Percentiles rank a stretch among this genome's conserved stretches.
phyloP scores from a whole-genome alignment of 768 basidiomycete species.

The Sporobolomyces roseus region DNA sequence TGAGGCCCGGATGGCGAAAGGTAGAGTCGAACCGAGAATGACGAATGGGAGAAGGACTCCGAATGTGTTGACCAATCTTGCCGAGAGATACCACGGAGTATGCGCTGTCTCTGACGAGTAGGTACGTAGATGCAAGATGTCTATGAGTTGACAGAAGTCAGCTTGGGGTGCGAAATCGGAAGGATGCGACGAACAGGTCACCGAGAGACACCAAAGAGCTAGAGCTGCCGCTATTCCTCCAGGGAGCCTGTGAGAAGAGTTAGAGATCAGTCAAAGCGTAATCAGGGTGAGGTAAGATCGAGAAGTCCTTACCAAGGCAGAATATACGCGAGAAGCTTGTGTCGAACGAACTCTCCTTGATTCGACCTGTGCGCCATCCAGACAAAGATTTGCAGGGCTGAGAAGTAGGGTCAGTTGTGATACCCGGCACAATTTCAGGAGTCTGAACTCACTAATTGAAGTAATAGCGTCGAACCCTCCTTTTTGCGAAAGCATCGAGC shows the following conservation, averaged over 20 bases:
- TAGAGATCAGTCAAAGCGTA: background rate
- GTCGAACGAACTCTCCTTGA: background rate
- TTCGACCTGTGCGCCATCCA: background rate
- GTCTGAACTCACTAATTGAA: background rate
- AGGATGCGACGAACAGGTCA: background rate
- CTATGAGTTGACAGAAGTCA: background rate
- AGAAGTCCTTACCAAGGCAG: background rate
- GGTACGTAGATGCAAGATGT: slow-evolving; percentile 7
- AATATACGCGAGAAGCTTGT: background rate
- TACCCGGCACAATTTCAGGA: background rate
- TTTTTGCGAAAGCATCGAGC: background rate
- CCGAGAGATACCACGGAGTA: background rate
- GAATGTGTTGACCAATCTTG: background rate
- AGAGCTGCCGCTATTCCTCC: background rate
- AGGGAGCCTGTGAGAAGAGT: slow-evolving; percentile 8
- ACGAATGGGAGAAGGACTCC: background rate
- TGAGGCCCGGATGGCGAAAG: background rate
- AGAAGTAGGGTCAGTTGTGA: background rate
- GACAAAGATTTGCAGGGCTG: slow-evolving; percentile 5
- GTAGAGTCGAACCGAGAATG: background rate
- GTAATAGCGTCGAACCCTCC: background rate
- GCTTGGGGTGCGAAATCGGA: too few relatives aligned
- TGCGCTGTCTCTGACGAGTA: background rate
- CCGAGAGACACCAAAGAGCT: background rate
- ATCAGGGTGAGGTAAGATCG: background rate